Evolutionary conservation across 441 rosid genomes (phyloP).

Genomic region (Eugenia klotzschiana): DNA sequence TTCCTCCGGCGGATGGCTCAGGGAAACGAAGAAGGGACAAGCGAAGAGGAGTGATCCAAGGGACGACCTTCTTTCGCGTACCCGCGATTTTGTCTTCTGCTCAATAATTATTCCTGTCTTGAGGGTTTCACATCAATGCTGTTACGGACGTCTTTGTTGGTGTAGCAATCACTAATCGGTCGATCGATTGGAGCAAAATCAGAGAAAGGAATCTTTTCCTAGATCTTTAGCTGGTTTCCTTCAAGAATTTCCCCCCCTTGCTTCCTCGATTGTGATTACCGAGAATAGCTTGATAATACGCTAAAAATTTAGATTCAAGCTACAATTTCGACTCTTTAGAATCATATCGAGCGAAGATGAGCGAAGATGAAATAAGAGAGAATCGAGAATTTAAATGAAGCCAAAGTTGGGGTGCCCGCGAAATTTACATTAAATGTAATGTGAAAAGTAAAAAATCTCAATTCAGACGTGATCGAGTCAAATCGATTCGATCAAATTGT

Average conservation of each 20-base stretch:
- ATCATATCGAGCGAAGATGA: accelerated
- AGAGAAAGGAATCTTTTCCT: not conserved
- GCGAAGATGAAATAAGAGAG: not conserved
- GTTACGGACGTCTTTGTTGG: not conserved
- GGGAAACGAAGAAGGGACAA: not conserved
- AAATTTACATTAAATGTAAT: not conserved
- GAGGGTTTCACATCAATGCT: not conserved
- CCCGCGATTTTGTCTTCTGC: not conserved
- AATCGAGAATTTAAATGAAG: not conserved
- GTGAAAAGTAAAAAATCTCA: not conserved
- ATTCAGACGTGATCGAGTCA: not conserved
- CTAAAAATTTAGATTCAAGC: too few species aligned
- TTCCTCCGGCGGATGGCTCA: not conserved
- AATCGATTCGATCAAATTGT: not conserved
- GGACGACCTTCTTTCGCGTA: not conserved
- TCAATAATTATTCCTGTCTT: not conserved
- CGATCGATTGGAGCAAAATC: not conserved
- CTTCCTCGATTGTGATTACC: too few species aligned
- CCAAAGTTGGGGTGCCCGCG: accelerated
- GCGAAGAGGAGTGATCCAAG: not conserved
- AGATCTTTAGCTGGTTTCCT: not conserved
- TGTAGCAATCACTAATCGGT: not conserved
- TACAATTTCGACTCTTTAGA: accelerated
- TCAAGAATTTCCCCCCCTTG: too few species aligned
- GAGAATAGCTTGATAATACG: too few species aligned